A percentile compares a stretch with the other conserved stretches of the same genome.
phyloP scores from a whole-genome alignment of 805 yeast species.

The Cyberlindnera misumaiensis region DNA sequence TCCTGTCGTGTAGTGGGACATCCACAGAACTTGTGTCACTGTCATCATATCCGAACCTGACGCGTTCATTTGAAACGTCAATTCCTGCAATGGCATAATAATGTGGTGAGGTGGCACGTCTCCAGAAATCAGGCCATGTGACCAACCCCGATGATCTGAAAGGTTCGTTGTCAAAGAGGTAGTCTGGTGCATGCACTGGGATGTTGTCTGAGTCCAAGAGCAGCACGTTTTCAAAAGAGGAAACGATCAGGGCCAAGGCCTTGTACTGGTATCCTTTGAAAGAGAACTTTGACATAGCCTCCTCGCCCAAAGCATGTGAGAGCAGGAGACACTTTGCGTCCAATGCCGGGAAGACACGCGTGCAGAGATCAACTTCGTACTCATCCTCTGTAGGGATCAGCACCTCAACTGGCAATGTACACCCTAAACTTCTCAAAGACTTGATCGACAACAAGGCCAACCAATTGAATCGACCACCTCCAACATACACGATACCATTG shows the following conservation, averaged over 20 bases:
- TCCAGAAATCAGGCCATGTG: constrained; percentile 88
- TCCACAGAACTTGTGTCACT: constrained; percentile 27
- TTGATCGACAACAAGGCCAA: constrained; percentile 44
- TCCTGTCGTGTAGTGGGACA: constrained; percentile 50
- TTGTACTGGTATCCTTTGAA: constrained; percentile 62
- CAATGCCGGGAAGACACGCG: constrained; percentile 49
- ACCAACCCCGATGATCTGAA: constrained; percentile 45
- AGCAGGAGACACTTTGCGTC: constrained; percentile 62
- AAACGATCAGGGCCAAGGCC: constrained; percentile 60
- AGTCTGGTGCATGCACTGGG: constrained; percentile 60
- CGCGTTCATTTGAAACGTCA: constrained; percentile 33
- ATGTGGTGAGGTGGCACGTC: constrained; percentile 69
- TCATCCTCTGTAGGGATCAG: constrained; percentile 59
- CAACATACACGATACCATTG: constrained; percentile 58
- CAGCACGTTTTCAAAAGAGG: constrained; percentile 69
- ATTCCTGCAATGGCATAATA: constrained; percentile 65
- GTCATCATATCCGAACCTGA: constrained; percentile 32
- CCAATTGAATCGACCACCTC: constrained; percentile 57
- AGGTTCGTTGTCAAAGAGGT: constrained; percentile 50
- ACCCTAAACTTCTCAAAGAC: constrained; percentile 41
- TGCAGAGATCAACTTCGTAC: constrained; percentile 63
- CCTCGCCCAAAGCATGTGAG: constrained; percentile 53
- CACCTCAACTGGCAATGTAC: constrained; percentile 62
- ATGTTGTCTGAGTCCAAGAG: constrained; percentile 67
- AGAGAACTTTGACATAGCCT: constrained; percentile 41